Evolutionary conservation across 2,329 filamentous ascomycete species (phyloP).

Genomic region (Penicillium sp.): DNA sequence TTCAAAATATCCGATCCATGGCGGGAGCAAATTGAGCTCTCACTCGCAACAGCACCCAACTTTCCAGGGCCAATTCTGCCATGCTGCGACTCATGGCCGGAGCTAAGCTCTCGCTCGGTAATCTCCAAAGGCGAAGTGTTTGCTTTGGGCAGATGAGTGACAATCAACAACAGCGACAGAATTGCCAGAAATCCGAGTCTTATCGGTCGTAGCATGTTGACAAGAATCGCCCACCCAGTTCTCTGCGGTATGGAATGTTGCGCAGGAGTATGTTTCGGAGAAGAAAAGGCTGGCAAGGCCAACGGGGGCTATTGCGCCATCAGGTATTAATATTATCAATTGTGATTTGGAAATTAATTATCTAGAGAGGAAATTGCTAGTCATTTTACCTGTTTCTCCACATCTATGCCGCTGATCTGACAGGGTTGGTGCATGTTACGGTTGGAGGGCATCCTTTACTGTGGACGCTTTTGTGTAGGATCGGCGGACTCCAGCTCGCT

Average conservation of each 20-base stretch:
- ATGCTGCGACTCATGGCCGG: constrained; percentile 32
- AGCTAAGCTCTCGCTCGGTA: not conserved
- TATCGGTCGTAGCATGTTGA: constrained; percentile 19
- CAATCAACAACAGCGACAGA: constrained; percentile 22
- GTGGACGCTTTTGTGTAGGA: not conserved
- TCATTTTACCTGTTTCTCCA: constrained; percentile 34
- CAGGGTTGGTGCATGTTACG: constrained; percentile 7
- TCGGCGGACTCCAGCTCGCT: not conserved
- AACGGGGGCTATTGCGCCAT: constrained; percentile 19
- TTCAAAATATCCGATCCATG: constrained; percentile 66
- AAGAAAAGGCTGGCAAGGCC: not conserved
- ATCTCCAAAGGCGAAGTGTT: constrained; percentile 25
- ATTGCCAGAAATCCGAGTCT: constrained; percentile 20
- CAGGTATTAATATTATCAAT: not conserved
- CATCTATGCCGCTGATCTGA: constrained; percentile 21
- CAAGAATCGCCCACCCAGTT: not conserved
- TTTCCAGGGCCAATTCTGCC: constrained; percentile 29
- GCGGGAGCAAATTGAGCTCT: constrained; percentile 65
- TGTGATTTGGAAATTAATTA: not conserved
- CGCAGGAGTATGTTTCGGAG: not conserved
- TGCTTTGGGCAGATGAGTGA: constrained; percentile 23
- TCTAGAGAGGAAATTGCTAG: constrained; percentile 2
- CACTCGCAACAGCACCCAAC: constrained; percentile 67
- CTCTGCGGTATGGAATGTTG: not conserved
- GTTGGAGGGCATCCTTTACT: not conserved